These are phyloP conservation scores for Noccaea caerulescens DNA, from an alignment of 345 rosid species.

Conservation along the genomic window DNA sequence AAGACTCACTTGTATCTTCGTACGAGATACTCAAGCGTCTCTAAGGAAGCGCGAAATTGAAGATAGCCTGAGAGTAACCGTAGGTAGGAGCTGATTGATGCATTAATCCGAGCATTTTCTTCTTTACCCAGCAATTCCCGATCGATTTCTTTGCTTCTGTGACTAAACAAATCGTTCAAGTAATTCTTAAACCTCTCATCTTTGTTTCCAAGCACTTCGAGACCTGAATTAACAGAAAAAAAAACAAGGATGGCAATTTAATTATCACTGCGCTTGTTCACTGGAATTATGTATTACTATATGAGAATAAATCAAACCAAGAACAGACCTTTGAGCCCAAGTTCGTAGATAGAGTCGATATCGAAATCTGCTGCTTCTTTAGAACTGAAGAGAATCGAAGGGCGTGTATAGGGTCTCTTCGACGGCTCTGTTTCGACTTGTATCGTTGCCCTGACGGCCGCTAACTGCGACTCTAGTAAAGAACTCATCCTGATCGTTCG, in stretches of 20 bases:
- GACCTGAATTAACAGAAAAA: conserved; percentile 55
- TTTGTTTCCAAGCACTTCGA: conserved; percentile 62
- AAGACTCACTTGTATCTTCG: conserved; percentile 80
- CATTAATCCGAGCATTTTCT: conserved; percentile 64
- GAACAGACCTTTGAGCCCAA: conserved; percentile 63
- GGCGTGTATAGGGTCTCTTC: conserved; percentile 47
- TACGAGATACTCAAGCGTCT: conserved; percentile 89
- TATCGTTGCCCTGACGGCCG: conserved; percentile 56
- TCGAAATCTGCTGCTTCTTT: conserved; percentile 66
- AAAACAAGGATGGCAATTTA: neutral
- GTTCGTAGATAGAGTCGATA: conserved; percentile 59
- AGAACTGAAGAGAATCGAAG: conserved; percentile 47
- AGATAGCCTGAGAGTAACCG: conserved; percentile 74
- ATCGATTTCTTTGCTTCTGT: conserved; percentile 74
- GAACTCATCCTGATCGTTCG: conserved; percentile 56
- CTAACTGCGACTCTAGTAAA: conserved; percentile 67
- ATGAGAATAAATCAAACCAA: neutral
- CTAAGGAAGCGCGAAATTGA: conserved; percentile 61
- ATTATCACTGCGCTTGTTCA: neutral
- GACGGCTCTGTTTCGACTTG: conserved; percentile 57
- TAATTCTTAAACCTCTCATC: conserved; percentile 76
- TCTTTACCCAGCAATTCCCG: conserved; percentile 69
- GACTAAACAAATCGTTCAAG: conserved; percentile 69
- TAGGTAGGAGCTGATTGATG: conserved; percentile 60
- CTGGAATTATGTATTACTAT: neutral